Base-by-base conservation (phyloP, 768 basidiomycete genomes). In the Pseudohyphozyma bogoriensis region DNA sequence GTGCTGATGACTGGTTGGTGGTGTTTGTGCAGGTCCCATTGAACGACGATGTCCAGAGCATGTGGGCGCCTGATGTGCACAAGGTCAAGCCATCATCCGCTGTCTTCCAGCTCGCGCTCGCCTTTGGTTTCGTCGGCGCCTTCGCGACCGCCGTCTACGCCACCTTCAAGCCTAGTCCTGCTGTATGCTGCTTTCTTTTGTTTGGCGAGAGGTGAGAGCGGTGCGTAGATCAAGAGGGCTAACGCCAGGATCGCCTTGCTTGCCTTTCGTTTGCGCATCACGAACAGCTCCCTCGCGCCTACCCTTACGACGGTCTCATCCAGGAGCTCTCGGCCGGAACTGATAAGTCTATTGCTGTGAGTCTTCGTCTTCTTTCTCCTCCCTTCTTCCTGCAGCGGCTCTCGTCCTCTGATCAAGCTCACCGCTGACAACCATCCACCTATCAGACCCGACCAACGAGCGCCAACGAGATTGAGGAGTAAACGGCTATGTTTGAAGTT, bases 41-140 rank as follows among this genome's bases (percentile, higher is more conserved):
- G 69, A 72, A 73, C 51, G 75, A 76, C 59, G 76, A 77, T 64
- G 65, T 71, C 10, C 71, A 75, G 31, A 70, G 71, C 11, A 75
- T 77, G 73, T 76, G 74, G 75, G 73, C 73, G 15, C 76, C 76
- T 28, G 76, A 77, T 56, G 72, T 71, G 13, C 72, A 74, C 70
- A 68, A 70, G 59, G 73, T 62, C 53, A 73, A 39, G 55, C 69
- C 42, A 67, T 73, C 70, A 52, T 76, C 66, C 49, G 67, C 72
- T 44, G 71, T 74, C 18, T 64, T 70, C 58, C 60, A 69, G 46
- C 66, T 68, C 44, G 56, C 74, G 58, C 69, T 71, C 44, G 65
- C 62, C 40, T 71, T 75, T 46, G 70, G 68, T 28, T 71, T 66
- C 51, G 58, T 72, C 56, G 66, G 59, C 53, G 35, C 55, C 42